phyloP scores from a whole-genome alignment of 2,329 filamentous ascomycete species.

The Rutstroemia sp. region DNA sequence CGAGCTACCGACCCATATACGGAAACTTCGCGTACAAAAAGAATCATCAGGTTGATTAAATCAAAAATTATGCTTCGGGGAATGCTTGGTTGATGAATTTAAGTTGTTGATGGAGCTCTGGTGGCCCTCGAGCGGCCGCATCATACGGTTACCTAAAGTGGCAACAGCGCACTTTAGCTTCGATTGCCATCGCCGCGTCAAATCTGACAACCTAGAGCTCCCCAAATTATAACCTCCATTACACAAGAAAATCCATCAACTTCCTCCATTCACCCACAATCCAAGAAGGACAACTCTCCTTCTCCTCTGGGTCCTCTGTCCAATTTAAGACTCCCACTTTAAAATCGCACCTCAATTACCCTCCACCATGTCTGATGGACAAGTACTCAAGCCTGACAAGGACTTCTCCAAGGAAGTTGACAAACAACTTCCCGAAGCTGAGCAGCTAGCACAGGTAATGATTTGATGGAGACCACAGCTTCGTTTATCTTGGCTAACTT shows the following conservation, averaged over 20 bases:
- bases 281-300: background rate
- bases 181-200: constrained; percentile 7
- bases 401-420: constrained; percentile 97
- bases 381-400: constrained; percentile 66
- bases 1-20: too few species aligned
- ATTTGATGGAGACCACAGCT: background rate
- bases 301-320: background rate
- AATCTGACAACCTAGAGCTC: constrained; percentile 9
- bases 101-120: too few species aligned
- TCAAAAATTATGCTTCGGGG: too few species aligned
- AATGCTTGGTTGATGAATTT: too few species aligned
- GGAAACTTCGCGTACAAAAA: too few species aligned
- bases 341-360: background rate
- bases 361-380: constrained; percentile 29
- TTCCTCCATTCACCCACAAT: background rate
- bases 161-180: constrained; percentile 5
- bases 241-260: background rate
- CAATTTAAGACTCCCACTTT: background rate
- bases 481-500: constrained; percentile 15
- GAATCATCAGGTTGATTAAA: too few species aligned
- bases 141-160: too few species aligned
- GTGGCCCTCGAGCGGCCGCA: too few species aligned
- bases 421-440: constrained; percentile 80
- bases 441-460: constrained; percentile 77
- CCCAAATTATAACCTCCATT: background rate